Evolutionary conservation across 768 basidiomycete species (phyloP).

Genomic region (Hygrocybe punicea): DNA sequence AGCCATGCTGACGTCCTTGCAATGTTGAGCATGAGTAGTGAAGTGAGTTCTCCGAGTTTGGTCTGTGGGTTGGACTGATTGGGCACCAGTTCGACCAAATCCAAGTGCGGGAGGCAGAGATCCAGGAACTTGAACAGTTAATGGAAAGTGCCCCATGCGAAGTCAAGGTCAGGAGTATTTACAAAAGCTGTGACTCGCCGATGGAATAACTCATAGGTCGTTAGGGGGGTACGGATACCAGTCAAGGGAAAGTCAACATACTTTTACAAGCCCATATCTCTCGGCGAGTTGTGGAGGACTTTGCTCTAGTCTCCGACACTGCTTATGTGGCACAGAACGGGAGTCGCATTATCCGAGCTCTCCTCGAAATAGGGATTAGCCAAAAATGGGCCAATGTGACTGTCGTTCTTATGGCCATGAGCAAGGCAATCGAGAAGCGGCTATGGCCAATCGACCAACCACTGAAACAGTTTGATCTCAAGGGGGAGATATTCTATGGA

Average conservation of each 20-base stretch:
- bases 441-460: conserved; percentile 96
- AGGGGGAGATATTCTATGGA: conserved; percentile 71
- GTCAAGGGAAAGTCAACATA: conserved; percentile 88
- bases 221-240: conserved; percentile 55
- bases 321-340: conserved; percentile 94
- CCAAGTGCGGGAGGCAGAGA: conserved; percentile 86
- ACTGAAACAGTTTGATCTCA: conserved; percentile 75
- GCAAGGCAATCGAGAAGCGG: conserved; percentile 89
- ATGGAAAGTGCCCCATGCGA: conserved; percentile 72
- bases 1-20: conserved; percentile 86
- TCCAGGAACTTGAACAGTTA: conserved; percentile 73
- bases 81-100: conserved; percentile 82
- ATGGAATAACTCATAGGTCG: conserved; percentile 1
- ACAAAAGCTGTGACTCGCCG: background rate
- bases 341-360: conserved; percentile 88
- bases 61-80: background rate
- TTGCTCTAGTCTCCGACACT: conserved; percentile 92
- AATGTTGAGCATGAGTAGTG: conserved; percentile 87
- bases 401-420: conserved; percentile 78
- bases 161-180: conserved; percentile 54
- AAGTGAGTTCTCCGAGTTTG: conserved; percentile 47
- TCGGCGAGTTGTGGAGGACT: conserved; percentile 77
- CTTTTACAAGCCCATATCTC: conserved; percentile 91
- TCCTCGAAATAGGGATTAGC: conserved; percentile 92
- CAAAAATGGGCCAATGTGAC: conserved; percentile 86